These are phyloP conservation scores for Penicillium brasilianum DNA, from an alignment of 2,329 filamentous ascomycete species.

Conservation along the genomic window DNA sequence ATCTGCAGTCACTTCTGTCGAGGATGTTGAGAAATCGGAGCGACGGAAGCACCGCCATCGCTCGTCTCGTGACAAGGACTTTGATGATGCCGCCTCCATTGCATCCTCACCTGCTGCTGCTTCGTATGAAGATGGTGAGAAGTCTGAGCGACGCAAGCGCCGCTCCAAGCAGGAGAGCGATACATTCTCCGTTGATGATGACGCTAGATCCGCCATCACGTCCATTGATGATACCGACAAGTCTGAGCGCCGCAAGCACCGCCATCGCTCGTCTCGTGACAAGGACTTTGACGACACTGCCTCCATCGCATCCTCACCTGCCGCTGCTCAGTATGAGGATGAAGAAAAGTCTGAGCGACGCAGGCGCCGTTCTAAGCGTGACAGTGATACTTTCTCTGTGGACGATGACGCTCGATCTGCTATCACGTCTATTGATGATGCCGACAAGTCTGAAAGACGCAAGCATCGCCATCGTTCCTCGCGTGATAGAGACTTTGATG, in stretches of 20 bases:
- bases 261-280: slow-evolving; percentile 31
- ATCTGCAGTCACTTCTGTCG: slow-evolving; percentile 9
- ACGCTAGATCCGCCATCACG: no score
- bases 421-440: slow-evolving; percentile 13
- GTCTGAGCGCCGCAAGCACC: slow-evolving; percentile 32
- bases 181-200: no score
- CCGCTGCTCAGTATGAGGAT: neutral
- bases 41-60: slow-evolving; percentile 33
- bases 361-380: slow-evolving; percentile 32
- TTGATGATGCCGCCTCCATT: slow-evolving; percentile 46
- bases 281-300: slow-evolving; percentile 43
- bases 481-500: slow-evolving; percentile 41
- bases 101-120: slow-evolving; percentile 35
- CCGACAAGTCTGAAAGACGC: slow-evolving; percentile 26
- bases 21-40: slow-evolving; percentile 18
- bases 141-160: slow-evolving; percentile 30
- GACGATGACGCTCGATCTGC: slow-evolving; percentile 12
- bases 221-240: slow-evolving; percentile 17
- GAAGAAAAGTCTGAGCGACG: slow-evolving; percentile 35
- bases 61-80: slow-evolving; percentile 31
- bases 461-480: slow-evolving; percentile 33
- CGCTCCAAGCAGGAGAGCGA: no score
- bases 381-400: slow-evolving; percentile 13
- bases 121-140: slow-evolving; percentile 13
- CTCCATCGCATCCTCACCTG: slow-evolving; percentile 1